Evolutionary conservation across 1,139 yeast genomes (phyloP), one percentile per base, ranked within the genome.

Genomic region (Starmera stellimalicola): DNA sequence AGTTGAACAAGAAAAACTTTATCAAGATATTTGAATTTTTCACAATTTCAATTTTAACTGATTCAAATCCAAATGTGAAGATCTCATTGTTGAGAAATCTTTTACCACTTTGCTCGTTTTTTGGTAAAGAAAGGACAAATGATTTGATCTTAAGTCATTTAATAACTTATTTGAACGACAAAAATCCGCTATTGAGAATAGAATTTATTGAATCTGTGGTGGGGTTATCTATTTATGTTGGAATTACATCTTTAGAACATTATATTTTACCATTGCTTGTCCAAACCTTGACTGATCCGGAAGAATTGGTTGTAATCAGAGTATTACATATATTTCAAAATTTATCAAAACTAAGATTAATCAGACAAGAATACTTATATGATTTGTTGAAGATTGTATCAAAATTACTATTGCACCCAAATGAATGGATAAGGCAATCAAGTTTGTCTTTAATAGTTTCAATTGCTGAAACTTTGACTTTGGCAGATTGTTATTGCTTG

Each of bases 91-190:
- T 93, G 32, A 59, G 66, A 29, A 73, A 81, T 39, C 77, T 88
- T 16, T 61, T 80, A 10, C 84, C 91, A 0, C 57, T 93, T 6
- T 84, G 96, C 48, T 66, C 77, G 16, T 82, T 80, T 42, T 79
- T 93, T 52, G 96, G 96, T 0, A 75, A 79, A 33, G 94, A 85
- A 34, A 81, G 76, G 45, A 81, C 95, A 0, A 87, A 83, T 51
- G 97, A 93, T 54, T 65, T 88, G 29, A 76, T 93, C 12, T 58
- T 93, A 32, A 88, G 95, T 29, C 98, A 93, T 61, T 62, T 88
- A 35, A 87, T 91, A 30, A 88, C 97, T 0, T 93, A 87, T 50
- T 60, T 93, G 39, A 93, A 93, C 53, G 96, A 87, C 51, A 68
- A 75, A 33, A 77, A 78, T 47, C 64, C 80, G 3, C 70, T 74